phyloP scores from a whole-genome alignment of 352 stramenopile genomes.

The Pythium coloratum region DNA sequence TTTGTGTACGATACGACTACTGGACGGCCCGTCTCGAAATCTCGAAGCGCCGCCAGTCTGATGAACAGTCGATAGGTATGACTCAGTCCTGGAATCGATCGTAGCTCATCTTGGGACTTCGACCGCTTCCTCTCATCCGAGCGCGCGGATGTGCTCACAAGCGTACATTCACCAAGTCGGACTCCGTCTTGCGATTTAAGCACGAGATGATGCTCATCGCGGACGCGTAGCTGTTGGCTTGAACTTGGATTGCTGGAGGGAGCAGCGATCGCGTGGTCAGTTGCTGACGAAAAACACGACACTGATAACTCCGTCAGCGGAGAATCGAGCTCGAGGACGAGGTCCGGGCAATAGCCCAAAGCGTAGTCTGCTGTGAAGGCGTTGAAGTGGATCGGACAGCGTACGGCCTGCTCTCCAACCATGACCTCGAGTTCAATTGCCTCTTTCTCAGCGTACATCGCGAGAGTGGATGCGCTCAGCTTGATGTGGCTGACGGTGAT shows the following conservation, averaged over 20 bases:
- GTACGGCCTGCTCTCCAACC: conserved; percentile 24
- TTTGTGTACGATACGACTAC: conserved; percentile 24
- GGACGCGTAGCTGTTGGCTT: not conserved
- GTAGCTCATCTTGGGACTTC: not conserved
- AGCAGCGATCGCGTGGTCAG: conserved; percentile 17
- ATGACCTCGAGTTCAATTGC: conserved; percentile 39
- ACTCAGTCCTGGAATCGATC: conserved; percentile 12
- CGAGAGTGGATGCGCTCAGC: conserved; percentile 29
- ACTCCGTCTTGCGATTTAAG: conserved; percentile 1
- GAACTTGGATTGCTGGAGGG: not conserved
- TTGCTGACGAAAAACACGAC: conserved; percentile 16
- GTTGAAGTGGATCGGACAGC: conserved; percentile 33
- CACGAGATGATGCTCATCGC: not conserved
- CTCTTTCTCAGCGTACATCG: conserved; percentile 36
- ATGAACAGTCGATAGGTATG: conserved; percentile 24
- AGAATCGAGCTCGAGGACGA: conserved; percentile 11
- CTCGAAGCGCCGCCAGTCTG: conserved; percentile 16
- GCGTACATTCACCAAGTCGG: conserved; percentile 14
- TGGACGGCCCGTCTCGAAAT: conserved; percentile 21
- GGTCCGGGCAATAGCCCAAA: conserved; percentile 34
- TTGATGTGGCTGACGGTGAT: conserved; percentile 40
- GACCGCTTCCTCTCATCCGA: not conserved
- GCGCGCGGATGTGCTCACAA: not conserved
- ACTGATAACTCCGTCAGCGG: not conserved
- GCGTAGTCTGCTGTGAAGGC: conserved; percentile 40